A percentile compares a stretch with the other conserved stretches of the same genome.
phyloP scores from a whole-genome alignment of 345 rosid species.

The Eucalyptus sp. region DNA sequence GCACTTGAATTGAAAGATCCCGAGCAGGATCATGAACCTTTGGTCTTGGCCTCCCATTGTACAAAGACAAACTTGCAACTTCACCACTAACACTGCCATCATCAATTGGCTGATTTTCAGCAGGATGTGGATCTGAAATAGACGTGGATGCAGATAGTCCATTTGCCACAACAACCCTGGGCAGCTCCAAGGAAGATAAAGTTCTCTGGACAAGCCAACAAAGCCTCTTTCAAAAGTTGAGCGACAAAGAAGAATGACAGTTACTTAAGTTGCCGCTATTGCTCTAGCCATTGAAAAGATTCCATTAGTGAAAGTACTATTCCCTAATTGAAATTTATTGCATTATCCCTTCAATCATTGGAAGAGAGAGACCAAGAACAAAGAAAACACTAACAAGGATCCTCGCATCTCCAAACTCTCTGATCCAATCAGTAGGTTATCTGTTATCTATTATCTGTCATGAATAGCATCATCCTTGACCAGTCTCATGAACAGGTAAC shows the following conservation, averaged over 20 bases:
- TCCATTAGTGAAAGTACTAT: background rate
- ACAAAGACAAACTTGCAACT: conserved; percentile 23
- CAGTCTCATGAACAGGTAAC: background rate
- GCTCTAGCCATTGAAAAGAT: background rate
- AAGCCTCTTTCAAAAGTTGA: background rate
- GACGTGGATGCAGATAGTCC: conserved; percentile 30
- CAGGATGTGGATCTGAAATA: conserved; percentile 23
- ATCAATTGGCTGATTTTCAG: conserved; percentile 28
- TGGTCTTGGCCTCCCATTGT: conserved; percentile 41
- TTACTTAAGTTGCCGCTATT: background rate
- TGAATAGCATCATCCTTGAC: background rate
- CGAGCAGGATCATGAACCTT: conserved; percentile 80
- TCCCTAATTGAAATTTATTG: background rate
- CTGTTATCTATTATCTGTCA: background rate
- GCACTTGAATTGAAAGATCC: conserved; percentile 77
- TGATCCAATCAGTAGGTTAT: background rate
- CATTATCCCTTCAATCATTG: background rate
- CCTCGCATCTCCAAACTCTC: background rate
- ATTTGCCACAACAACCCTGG: conserved; percentile 63
- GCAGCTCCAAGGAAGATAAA: conserved; percentile 87
- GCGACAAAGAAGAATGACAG: background rate
- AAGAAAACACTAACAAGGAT: background rate
- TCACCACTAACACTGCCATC: conserved; percentile 16
- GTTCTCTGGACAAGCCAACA: conserved; percentile 43
- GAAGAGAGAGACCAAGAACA: background rate